Conservation (phyloP, 116 monocot species). For the Posidonia oceanica region DNA sequence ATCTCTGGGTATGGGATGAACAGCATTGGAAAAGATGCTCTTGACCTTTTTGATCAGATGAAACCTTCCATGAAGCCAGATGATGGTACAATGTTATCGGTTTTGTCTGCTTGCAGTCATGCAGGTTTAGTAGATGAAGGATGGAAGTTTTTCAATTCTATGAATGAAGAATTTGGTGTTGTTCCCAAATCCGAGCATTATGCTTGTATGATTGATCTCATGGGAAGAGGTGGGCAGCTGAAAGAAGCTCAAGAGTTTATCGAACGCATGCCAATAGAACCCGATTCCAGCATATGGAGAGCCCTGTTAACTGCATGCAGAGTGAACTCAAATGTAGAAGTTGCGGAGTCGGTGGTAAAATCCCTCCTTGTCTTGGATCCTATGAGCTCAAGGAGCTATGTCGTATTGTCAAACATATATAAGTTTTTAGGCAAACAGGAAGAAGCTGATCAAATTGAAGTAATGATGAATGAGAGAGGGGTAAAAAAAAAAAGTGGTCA, state of each 20-base stretch:
- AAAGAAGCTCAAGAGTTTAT: constrained; percentile 27
- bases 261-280: constrained; percentile 4
- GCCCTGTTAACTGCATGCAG: constrained; percentile 37
- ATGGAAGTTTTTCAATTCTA: constrained; percentile 11
- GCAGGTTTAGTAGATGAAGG: constrained; percentile 38
- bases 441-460: constrained; percentile 5
- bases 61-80: constrained; percentile 7
- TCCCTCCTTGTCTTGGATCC: constrained; percentile 23
- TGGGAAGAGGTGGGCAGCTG: constrained; percentile 27
- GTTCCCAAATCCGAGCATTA: constrained; percentile 20
- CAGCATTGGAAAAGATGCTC: constrained; percentile 14
- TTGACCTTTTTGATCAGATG: constrained; percentile 15
- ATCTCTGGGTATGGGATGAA: constrained; percentile 19
- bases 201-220: constrained; percentile 38
- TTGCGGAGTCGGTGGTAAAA: constrained; percentile 18
- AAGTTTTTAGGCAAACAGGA: constrained; percentile 21
- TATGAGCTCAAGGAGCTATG: constrained; percentile 20
- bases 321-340: constrained; percentile 11
- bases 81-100: constrained; percentile 18
- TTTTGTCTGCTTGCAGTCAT: constrained; percentile 30
- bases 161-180: constrained; percentile 16
- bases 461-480: constrained; percentile 1
- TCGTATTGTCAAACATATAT: constrained; percentile 33
- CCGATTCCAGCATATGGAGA: constrained; percentile 29
- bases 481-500: constrained; percentile 16